Evolutionary conservation across 2,329 filamentous ascomycete species (phyloP).

Genomic region (Xylariomycetidae sp.): DNA sequence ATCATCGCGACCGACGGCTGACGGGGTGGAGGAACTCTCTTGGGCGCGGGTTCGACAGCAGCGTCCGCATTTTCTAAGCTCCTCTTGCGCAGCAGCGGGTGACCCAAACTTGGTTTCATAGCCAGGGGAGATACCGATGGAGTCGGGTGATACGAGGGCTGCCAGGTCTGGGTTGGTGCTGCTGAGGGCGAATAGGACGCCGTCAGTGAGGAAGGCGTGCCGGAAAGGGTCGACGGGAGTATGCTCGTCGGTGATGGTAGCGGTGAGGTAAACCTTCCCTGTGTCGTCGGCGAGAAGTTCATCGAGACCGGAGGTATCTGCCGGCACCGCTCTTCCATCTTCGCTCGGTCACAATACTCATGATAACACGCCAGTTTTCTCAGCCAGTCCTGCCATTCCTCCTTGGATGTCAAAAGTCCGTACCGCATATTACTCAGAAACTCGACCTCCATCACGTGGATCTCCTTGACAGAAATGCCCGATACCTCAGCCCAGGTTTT

Average conservation of each 20-base stretch:
- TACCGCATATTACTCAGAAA: constrained; percentile 99
- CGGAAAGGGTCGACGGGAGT: constrained; percentile 27
- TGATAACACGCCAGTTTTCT: constrained; percentile 76
- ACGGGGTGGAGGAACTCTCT: constrained; percentile 41
- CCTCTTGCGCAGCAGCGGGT: constrained; percentile 43
- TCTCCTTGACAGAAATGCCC: constrained; percentile 86
- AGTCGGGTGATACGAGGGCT: constrained; percentile 31
- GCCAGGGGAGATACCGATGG: constrained; percentile 45
- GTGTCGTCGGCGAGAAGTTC: constrained; percentile 36
- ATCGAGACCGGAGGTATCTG: constrained; percentile 26
- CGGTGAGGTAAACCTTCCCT: constrained; percentile 38
- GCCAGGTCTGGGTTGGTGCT: constrained; percentile 33
- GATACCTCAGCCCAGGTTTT: constrained; percentile 99
- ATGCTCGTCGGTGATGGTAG: constrained; percentile 43
- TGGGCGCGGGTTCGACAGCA: constrained; percentile 48
- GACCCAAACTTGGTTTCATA: constrained; percentile 39
- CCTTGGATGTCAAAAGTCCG: constrained; percentile 78
- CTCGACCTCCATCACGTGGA: constrained; percentile 99
- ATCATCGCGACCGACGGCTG: constrained; percentile 22
- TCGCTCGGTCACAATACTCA: constrained; percentile 73
- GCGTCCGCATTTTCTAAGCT: constrained; percentile 43
- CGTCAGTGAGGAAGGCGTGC: constrained; percentile 31
- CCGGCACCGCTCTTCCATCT: constrained; percentile 31
- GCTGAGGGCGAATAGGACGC: constrained; percentile 37
- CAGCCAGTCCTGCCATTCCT: constrained; percentile 87